Conservation (phyloP, 495 filamentous ascomycete species). For the Saxophila tyrrhenica region DNA sequence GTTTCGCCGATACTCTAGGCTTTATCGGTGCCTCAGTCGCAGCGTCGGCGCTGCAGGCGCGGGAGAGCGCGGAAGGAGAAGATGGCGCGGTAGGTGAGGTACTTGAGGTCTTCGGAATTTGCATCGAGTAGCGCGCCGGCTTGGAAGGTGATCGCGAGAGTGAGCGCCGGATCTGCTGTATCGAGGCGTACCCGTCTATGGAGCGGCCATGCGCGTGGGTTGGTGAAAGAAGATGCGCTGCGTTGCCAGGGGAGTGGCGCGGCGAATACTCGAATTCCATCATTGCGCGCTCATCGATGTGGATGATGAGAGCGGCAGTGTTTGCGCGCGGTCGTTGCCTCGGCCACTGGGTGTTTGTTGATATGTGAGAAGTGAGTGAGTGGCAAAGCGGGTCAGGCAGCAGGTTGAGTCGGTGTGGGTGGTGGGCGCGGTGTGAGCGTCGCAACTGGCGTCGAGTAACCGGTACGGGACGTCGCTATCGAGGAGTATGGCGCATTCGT, state of each 20-base stretch:
- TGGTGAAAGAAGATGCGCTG: slow-evolving; percentile 71
- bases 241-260: slow-evolving; percentile 45
- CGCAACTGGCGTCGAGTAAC: neutral
- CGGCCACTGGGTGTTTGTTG: neutral
- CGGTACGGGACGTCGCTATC: neutral
- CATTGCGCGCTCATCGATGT: slow-evolving; percentile 9
- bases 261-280: slow-evolving; percentile 33
- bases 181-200: slow-evolving; percentile 64
- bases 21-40: slow-evolving; percentile 2
- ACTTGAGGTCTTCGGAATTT: neutral
- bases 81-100: slow-evolving; percentile 10
- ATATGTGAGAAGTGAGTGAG: neutral
- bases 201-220: slow-evolving; percentile 67
- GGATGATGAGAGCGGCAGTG: neutral
- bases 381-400: neutral
- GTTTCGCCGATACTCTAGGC: slow-evolving; percentile 21
- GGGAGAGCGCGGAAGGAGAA: slow-evolving; percentile 5
- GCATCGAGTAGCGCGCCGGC: slow-evolving; percentile 30
- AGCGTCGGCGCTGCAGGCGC: slow-evolving; percentile 8
- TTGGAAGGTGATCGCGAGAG: slow-evolving; percentile 82
- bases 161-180: slow-evolving; percentile 69
- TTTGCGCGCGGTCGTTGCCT: neutral
- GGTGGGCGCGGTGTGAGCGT: neutral
- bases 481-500: neutral
- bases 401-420: neutral